Conservation (phyloP, 176 grass and related monocot genomes). For the Pontederia paniculata region DNA sequence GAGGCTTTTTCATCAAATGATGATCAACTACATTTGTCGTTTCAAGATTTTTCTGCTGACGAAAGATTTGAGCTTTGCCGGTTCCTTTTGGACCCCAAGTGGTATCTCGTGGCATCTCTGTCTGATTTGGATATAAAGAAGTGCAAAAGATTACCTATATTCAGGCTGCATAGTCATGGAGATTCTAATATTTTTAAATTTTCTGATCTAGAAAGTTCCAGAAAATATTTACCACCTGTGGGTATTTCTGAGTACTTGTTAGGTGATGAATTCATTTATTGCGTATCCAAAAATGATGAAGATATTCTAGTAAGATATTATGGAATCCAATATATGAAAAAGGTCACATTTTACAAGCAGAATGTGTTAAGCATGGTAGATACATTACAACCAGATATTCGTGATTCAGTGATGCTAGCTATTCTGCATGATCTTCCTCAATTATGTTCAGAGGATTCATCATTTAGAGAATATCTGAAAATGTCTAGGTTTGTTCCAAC, state of each 20-base stretch:
- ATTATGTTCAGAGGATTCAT: conserved; percentile 69
- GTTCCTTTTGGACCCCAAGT: conserved; percentile 93
- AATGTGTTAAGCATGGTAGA: conserved; percentile 60
- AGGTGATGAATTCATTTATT: conserved; percentile 58
- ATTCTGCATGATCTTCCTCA: conserved; percentile 91
- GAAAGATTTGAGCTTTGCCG: conserved; percentile 74
- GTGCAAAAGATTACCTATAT: conserved; percentile 85
- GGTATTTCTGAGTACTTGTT: conserved; percentile 66
- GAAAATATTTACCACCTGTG: conserved; percentile 67
- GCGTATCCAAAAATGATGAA: conserved; percentile 50
- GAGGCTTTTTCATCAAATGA: conserved; percentile 46
- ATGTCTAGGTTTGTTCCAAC: conserved; percentile 68
- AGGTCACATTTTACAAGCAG: conserved; percentile 65
- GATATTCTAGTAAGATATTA: conserved; percentile 83
- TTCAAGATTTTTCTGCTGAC: conserved; percentile 45
- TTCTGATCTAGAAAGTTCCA: conserved; percentile 58
- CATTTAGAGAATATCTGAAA: conserved; percentile 73
- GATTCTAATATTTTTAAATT: conserved; percentile 43
- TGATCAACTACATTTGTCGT: conserved; percentile 37
- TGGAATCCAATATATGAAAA: conserved; percentile 59
- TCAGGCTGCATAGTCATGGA: conserved; percentile 45
- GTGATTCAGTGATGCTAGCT: conserved; percentile 63
- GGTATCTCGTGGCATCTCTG: conserved; percentile 53
- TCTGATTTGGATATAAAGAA: conserved; percentile 54
- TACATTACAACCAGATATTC: conserved; percentile 46